Percentiles rank a stretch among this genome's conserved stretches.
Evolutionary conservation across 495 filamentous ascomycete species (phyloP).

Genomic region (Penicillium subrubescens): DNA sequence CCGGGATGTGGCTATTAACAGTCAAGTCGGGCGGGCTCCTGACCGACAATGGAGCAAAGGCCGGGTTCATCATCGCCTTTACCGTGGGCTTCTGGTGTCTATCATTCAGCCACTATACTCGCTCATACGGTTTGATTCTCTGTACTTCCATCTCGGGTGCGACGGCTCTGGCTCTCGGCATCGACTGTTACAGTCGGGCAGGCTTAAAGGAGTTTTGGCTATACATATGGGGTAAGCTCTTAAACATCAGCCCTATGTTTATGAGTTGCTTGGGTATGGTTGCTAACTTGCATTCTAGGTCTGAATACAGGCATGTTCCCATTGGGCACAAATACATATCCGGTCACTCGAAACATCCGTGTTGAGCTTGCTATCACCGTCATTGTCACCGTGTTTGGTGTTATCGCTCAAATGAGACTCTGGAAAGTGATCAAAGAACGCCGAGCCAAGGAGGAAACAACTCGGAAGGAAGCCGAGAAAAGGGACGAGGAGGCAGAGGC

Average conservation of each 20-base stretch:
- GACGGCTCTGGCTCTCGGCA: slow-evolving; percentile 75
- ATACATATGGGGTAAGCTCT: slow-evolving; percentile 77
- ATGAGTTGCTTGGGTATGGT: neutral
- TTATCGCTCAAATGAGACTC: slow-evolving; percentile 81
- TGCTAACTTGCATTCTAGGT: slow-evolving; percentile 40
- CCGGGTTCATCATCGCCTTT: slow-evolving; percentile 75
- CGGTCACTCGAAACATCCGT: slow-evolving; percentile 80
- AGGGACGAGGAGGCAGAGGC: slow-evolving; percentile 71
- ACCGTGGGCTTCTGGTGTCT: slow-evolving; percentile 66
- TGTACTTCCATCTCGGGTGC: slow-evolving; percentile 80
- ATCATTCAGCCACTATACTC: slow-evolving; percentile 78
- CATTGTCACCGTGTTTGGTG: slow-evolving; percentile 69
- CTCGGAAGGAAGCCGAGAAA: slow-evolving; percentile 56
- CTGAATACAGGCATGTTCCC: slow-evolving; percentile 83
- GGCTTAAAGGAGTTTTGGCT: slow-evolving; percentile 96
- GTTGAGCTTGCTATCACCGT: slow-evolving; percentile 83
- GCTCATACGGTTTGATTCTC: slow-evolving; percentile 73
- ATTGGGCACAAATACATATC: slow-evolving; percentile 71
- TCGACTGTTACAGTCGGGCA: slow-evolving; percentile 88
- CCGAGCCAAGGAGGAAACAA: slow-evolving; percentile 60
- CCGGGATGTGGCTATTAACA: slow-evolving; percentile 89
- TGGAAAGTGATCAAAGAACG: slow-evolving; percentile 86
- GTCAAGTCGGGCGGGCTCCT: slow-evolving; percentile 78
- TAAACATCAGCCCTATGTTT: neutral
- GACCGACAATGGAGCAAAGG: slow-evolving; percentile 57